A percentile compares a stretch with the other conserved stretches of the same genome.
Evolutionary conservation across 2,329 filamentous ascomycete genomes (phyloP).

Genomic region (Tolypocladium sp.): DNA sequence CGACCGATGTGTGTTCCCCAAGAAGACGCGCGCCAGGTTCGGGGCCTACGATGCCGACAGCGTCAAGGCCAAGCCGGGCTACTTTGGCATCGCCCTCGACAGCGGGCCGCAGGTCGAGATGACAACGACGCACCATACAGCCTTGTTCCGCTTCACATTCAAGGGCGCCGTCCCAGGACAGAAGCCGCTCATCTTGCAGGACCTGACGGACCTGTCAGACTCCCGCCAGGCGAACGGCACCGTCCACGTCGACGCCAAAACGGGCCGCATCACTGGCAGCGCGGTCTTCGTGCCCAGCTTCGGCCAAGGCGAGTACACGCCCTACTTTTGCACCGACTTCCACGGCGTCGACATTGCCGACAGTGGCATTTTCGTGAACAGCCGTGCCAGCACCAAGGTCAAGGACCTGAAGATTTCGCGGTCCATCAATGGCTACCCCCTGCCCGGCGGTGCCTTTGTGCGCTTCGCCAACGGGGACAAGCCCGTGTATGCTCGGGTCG

Average conservation of each 20-base stretch:
- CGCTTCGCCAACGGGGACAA: slow-evolving; percentile 43
- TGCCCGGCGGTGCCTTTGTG: slow-evolving; percentile 55
- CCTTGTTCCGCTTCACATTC: slow-evolving; percentile 59
- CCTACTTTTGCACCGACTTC: slow-evolving; percentile 63
- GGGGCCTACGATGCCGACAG: slow-evolving; percentile 39
- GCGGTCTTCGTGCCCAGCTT: slow-evolving; percentile 58
- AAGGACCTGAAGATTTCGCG: slow-evolving; percentile 38
- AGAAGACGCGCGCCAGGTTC: slow-evolving; percentile 27
- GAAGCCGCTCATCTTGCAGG: slow-evolving; percentile 54
- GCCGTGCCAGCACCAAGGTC: slow-evolving; percentile 37
- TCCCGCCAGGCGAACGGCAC: slow-evolving; percentile 49
- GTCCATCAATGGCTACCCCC: slow-evolving; percentile 41
- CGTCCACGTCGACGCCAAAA: slow-evolving; percentile 42
- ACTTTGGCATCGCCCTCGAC: slow-evolving; percentile 52
- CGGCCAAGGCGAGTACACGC: slow-evolving; percentile 48
- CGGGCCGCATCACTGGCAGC: slow-evolving; percentile 54
- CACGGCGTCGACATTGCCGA: slow-evolving; percentile 46
- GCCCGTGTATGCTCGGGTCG: slow-evolving; percentile 55
- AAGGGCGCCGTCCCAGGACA: slow-evolving; percentile 26
- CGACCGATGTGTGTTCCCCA: slow-evolving; percentile 51
- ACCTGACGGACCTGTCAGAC: slow-evolving; percentile 54
- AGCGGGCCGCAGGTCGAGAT: slow-evolving; percentile 54
- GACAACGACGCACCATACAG: slow-evolving; percentile 56
- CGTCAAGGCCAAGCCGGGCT: slow-evolving; percentile 52
- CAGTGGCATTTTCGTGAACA: slow-evolving; percentile 52